Base-by-base conservation (phyloP, 371 early-diverging fungal species). In the Choanephora cucurbitarum region DNA sequence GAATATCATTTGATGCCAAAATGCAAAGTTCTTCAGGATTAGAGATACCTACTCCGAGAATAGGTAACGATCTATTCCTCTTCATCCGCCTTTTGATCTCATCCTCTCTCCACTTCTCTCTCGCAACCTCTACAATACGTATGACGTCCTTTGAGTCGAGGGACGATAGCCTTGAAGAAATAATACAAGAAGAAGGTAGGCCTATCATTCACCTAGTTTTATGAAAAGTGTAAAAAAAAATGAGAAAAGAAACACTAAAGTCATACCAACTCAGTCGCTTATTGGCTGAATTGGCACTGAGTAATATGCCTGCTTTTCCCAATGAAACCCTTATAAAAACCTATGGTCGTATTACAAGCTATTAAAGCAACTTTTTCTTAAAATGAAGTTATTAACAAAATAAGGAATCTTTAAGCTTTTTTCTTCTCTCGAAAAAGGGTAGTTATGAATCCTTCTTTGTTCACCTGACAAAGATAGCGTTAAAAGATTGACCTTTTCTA, bases 21-120 rank as follows among this genome's bases (percentile, higher is more conserved):
- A 60, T 62, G 18, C 54, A 46, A 8, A 76, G 37, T 28, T 73
- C 69, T 46, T 69, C 66, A 8, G 65, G 69, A 42, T 76, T 76
- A 1, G 73, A 59, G 37, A 76, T 76, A 15, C 71, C 73, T 9
- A 70, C 58, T 7, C 69, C 71, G 3, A 76, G 24, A 0, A 73
- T 15, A 9, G 73, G 70, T 5, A 41, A 55, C 0, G 46, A 31
- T 1, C 59, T 63, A 10, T 60, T 17, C 0, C 21, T 8, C 19
- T 32, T 22, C 60, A 74, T 62, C 5, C 55, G 57, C 31, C 32
- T 22, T 10, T 32, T 39, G 9, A 72, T 34, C 39, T 57, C 55
- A 3, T 37, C 14, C 15, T 58, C 52, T 15, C 58, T 51, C 60
- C 67, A 65, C 21, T 50, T 28, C 10, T 37, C 39, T 33, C 52